phyloP scores from a whole-genome alignment of 1,284 basidiomycete species.

The Kwoniella shivajii region DNA sequence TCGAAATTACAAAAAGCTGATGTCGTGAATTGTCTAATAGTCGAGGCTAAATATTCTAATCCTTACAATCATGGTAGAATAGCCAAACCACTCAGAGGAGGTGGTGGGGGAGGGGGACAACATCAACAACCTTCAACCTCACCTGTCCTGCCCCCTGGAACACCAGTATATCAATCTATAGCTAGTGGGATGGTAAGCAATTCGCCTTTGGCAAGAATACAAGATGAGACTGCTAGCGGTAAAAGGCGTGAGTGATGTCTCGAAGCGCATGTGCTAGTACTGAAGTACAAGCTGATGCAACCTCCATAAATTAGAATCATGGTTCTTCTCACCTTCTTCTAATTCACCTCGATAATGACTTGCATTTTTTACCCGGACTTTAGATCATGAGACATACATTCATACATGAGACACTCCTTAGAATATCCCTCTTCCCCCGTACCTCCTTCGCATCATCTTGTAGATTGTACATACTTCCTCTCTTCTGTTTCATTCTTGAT shows the following conservation, averaged over 20 bases:
- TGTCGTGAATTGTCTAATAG: conserved; percentile 5
- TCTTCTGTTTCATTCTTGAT: neutral
- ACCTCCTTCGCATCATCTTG: no score
- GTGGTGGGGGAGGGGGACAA: conserved; percentile 64
- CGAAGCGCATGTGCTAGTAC: no score
- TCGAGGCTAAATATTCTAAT: conserved; percentile 59
- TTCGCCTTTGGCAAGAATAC: conserved; percentile 29
- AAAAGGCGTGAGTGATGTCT: conserved; percentile 40
- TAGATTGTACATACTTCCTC: neutral
- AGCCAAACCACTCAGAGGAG: conserved; percentile 92
- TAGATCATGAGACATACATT: neutral
- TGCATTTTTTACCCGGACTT: no score
- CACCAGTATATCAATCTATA: conserved; percentile 21
- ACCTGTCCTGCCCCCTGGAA: conserved; percentile 4
- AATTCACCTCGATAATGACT: neutral
- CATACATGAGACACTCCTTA: neutral
- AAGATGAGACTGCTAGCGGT: conserved; percentile 34
- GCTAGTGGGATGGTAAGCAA: conserved; percentile 22
- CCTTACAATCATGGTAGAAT: conserved; percentile 68
- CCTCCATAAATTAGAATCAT: conserved; percentile 7
- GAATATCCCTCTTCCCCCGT: no score
- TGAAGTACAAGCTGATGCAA: neutral
- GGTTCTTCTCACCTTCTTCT: conserved; percentile 17
- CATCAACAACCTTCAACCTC: conserved; percentile 25
- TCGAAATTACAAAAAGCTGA: no score